These are phyloP conservation scores for Fusarium scirpi DNA, from an alignment of 2,329 filamentous ascomycete genomes.

Conservation along the genomic window DNA sequence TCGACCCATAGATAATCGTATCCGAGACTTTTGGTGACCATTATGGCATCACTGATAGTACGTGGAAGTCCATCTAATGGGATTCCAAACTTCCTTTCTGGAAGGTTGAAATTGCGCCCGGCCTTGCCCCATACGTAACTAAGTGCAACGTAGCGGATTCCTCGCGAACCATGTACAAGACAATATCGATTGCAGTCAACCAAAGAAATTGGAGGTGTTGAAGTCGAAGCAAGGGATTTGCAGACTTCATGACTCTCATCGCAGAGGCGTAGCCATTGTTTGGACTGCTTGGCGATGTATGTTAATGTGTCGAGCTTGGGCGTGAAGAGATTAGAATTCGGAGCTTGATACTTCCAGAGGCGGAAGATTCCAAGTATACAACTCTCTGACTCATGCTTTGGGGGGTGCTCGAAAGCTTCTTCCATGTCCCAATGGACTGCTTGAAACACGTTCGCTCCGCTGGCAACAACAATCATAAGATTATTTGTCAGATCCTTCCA, in stretches of 20 bases:
- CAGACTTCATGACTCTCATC: not conserved
- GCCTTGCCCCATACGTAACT: not conserved
- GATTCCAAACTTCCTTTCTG: not conserved
- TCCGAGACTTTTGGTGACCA: not conserved
- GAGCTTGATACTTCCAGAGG: not conserved
- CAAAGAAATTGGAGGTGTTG: not conserved
- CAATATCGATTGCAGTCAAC: not conserved
- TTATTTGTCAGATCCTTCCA: no score
- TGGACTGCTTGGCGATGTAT: not conserved
- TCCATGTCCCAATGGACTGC: no score
- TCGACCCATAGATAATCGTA: not conserved
- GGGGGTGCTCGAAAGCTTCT: no score
- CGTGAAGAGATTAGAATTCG: rapidly evolving
- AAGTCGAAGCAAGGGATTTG: not conserved
- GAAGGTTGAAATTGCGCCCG: not conserved
- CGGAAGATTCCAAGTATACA: not conserved
- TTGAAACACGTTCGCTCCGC: no score
- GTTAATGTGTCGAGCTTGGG: not conserved
- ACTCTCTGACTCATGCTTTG: not conserved
- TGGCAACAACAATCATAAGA: no score
- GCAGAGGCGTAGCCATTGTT: not conserved
- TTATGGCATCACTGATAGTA: not conserved
- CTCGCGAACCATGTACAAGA: not conserved
- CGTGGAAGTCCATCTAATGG: not conserved
- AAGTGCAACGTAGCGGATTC: not conserved